Evolutionary conservation across 2,329 filamentous ascomycete species (phyloP).

Genomic region (Aspergillus brunneoviolaceus): DNA sequence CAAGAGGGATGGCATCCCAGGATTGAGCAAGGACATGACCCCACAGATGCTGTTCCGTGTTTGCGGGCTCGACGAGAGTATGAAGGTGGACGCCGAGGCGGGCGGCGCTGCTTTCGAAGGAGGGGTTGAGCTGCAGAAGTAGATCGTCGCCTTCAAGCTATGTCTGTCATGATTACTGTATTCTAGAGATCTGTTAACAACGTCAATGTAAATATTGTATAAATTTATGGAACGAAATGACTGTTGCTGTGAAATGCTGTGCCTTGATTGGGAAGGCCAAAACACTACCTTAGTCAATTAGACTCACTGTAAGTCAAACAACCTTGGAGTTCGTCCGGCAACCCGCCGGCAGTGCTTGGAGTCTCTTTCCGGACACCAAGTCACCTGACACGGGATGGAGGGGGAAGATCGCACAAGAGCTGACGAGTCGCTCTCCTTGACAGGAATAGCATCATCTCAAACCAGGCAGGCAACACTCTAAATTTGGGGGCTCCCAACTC

Average conservation of each 20-base stretch:
- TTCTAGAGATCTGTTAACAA: not conserved
- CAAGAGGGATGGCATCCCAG: constrained; percentile 36
- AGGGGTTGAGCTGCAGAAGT: constrained; percentile 30
- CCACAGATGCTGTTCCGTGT: constrained; percentile 45
- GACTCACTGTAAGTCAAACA: no score
- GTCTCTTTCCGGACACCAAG: not conserved
- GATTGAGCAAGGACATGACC: constrained; percentile 30
- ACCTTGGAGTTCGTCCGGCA: not conserved
- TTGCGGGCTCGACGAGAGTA: constrained; percentile 44
- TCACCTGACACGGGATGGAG: not conserved
- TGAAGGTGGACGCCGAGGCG: constrained; percentile 42
- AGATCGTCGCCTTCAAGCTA: not conserved
- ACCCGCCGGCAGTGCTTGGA: not conserved
- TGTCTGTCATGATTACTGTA: not conserved
- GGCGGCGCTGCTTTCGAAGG: constrained; percentile 37
- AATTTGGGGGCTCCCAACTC: not conserved
- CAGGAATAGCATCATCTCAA: constrained; percentile 7
- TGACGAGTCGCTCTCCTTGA: constrained; percentile 7
- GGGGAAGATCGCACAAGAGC: constrained; percentile 1
- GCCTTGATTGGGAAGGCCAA: not conserved
- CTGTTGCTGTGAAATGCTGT: not conserved
- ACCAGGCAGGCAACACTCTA: not conserved
- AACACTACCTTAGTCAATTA: not conserved
- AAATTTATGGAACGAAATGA: not conserved
- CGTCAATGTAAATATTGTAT: not conserved